phyloP scores from a whole-genome alignment of 306 rosid species.

The Benincasa hispida region DNA sequence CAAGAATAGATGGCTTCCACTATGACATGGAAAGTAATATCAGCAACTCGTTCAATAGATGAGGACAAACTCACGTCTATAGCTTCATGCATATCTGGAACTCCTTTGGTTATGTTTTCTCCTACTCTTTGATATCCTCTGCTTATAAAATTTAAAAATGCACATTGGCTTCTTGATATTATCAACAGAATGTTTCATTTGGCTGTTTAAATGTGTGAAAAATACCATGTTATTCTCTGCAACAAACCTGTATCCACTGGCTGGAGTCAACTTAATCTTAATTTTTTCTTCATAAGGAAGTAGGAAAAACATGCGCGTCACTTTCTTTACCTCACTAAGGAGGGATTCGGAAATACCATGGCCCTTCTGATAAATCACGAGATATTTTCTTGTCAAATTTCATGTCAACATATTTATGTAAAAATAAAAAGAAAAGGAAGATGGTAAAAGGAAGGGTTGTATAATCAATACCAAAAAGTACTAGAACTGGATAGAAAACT shows the following conservation, averaged over 20 bases:
- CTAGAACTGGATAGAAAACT: neutral
- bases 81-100: constrained; percentile 87
- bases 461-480: neutral
- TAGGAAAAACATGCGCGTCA: constrained; percentile 45
- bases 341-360: constrained; percentile 65
- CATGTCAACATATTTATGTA: neutral
- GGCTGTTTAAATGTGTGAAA: neutral
- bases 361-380: constrained; percentile 45
- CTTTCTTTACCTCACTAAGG: constrained; percentile 39
- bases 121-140: constrained; percentile 82
- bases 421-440: neutral
- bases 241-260: constrained; percentile 60
- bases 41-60: neutral
- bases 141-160: constrained; percentile 17
- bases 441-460: neutral
- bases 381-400: neutral
- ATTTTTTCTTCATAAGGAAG: constrained; percentile 75
- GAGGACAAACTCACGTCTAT: constrained; percentile 53
- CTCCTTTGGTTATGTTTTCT: constrained; percentile 70
- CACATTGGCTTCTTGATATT: neutral
- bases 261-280: constrained; percentile 58
- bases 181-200: neutral
- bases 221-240: neutral
- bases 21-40: neutral
- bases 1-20: neutral